phyloP scores from a whole-genome alignment of 129 eudicot species.

The Tanacetum coccineum region DNA sequence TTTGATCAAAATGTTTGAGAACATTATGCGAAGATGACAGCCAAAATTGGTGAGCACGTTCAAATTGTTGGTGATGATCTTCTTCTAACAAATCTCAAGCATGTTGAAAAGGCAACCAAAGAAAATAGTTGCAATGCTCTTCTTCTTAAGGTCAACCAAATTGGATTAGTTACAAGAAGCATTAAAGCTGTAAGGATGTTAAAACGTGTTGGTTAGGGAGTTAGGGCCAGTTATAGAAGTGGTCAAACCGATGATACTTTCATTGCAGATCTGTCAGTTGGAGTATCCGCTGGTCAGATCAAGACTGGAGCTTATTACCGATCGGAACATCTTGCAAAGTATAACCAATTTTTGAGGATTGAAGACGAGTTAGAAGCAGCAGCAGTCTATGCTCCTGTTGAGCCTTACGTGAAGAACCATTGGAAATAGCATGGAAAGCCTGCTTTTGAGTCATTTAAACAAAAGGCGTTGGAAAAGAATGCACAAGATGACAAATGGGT shows the following conservation, averaged over 20 bases:
- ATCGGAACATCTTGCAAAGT: slow-evolving; percentile 50
- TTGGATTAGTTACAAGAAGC: slow-evolving; percentile 34
- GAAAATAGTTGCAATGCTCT: slow-evolving; percentile 32
- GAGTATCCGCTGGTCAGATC: slow-evolving; percentile 37
- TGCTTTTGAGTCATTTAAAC: too few relatives aligned
- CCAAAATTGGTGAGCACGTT: too few relatives aligned
- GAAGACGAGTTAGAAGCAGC: slow-evolving; percentile 85
- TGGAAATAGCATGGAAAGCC: too few relatives aligned
- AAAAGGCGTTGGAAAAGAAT: too few relatives aligned
- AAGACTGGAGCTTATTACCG: too few relatives aligned
- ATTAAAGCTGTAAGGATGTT: slow-evolving; percentile 36
- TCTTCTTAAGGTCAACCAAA: slow-evolving; percentile 40
- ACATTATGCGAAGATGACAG: too few relatives aligned
- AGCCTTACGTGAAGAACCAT: too few relatives aligned
- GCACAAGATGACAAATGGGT: too few relatives aligned
- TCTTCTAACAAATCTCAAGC: too few relatives aligned
- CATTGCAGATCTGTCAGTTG: slow-evolving; percentile 39
- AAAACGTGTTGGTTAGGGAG: slow-evolving; percentile 40
- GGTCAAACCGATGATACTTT: slow-evolving; percentile 41
- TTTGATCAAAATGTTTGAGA: too few relatives aligned
- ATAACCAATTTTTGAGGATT: slow-evolving; percentile 72
- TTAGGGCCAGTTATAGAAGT: slow-evolving; percentile 41
- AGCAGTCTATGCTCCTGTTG: slow-evolving; percentile 89
- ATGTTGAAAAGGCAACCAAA: too few relatives aligned
- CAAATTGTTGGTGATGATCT: too few relatives aligned